A percentile compares a stretch with the other conserved stretches of the same genome.
Conservation (phyloP, 2,329 filamentous ascomycete genomes). For the Fusarium temperatum region DNA sequence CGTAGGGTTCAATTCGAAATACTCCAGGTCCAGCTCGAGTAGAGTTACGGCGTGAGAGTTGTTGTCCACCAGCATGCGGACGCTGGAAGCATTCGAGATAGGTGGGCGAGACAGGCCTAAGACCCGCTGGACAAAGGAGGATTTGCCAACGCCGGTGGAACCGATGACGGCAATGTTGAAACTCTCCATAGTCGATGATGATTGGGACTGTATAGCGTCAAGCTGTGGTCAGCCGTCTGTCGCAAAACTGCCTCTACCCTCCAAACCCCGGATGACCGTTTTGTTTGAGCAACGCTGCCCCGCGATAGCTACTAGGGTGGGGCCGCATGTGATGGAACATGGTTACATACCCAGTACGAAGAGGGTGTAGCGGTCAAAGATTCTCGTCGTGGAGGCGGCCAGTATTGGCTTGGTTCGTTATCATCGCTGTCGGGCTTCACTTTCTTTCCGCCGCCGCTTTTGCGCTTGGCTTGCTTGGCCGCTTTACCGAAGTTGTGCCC, state of each 20-base stretch:
- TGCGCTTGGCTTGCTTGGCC: slow-evolving; percentile 10
- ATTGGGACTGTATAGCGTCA: slow-evolving; percentile 43
- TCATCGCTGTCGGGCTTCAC: slow-evolving; percentile 39
- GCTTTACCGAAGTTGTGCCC: slow-evolving; percentile 9
- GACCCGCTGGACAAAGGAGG: slow-evolving; percentile 71
- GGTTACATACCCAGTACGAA: slow-evolving; percentile 50
- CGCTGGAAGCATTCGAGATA: slow-evolving; percentile 62
- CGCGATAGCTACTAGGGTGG: slow-evolving; percentile 29
- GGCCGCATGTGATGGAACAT: slow-evolving; percentile 34
- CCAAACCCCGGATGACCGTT: background rate
- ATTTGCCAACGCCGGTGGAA: slow-evolving; percentile 73
- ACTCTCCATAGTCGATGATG: slow-evolving; percentile 60
- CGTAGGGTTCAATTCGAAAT: slow-evolving; percentile 66
- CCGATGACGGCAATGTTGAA: slow-evolving; percentile 75
- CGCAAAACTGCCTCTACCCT: slow-evolving; percentile 19
- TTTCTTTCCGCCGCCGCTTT: slow-evolving; percentile 26
- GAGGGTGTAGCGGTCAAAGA: slow-evolving; percentile 55
- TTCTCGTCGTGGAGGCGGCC: slow-evolving; percentile 59
- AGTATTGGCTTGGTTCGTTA: slow-evolving; percentile 45
- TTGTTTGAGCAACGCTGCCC: slow-evolving; percentile 33
- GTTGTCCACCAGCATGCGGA: slow-evolving; percentile 68
- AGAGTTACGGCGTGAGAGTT: slow-evolving; percentile 67
- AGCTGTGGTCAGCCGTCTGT: slow-evolving; percentile 40
- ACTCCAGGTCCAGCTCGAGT: slow-evolving; percentile 72
- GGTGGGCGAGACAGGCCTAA: slow-evolving; percentile 64